These are phyloP conservation scores for Ceriops decandra DNA, from an alignment of 345 rosid species.

Conservation along the genomic window DNA sequence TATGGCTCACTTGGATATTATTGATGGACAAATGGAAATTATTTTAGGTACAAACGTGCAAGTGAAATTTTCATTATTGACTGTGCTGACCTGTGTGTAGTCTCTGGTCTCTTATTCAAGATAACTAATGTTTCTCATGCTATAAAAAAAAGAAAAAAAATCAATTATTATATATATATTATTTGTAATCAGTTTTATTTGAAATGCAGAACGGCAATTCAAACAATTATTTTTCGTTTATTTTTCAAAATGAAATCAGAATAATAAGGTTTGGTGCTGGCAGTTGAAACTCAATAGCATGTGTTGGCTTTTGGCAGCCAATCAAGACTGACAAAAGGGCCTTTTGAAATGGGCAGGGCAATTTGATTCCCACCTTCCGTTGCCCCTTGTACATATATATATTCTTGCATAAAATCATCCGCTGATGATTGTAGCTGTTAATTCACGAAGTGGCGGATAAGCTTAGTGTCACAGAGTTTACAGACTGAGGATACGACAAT, in stretches of 20 bases:
- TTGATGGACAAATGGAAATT: too few relatives aligned
- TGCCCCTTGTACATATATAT: neutral
- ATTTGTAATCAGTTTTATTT: too few relatives aligned
- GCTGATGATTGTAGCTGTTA: neutral
- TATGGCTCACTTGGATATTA: too few relatives aligned
- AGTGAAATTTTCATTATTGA: too few relatives aligned
- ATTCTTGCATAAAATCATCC: neutral
- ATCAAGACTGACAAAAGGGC: neutral
- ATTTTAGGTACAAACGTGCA: too few relatives aligned
- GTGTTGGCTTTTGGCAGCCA: neutral
- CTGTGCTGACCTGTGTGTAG: too few relatives aligned
- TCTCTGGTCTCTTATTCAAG: too few relatives aligned
- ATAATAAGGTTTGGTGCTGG: neutral
- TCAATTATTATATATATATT: too few relatives aligned
- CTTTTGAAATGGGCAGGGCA: neutral
- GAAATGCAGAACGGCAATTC: too few relatives aligned
- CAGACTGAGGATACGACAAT: constrained; percentile 1
- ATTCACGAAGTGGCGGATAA: neutral
- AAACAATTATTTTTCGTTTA: too few relatives aligned
- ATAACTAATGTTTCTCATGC: too few relatives aligned
- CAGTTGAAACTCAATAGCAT: neutral
- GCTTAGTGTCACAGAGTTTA: neutral
- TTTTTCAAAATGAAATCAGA: neutral
- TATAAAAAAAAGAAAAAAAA: too few relatives aligned
- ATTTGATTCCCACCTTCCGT: neutral